Conservation (phyloP, 495 filamentous ascomycete species). For the Podospora conica region DNA sequence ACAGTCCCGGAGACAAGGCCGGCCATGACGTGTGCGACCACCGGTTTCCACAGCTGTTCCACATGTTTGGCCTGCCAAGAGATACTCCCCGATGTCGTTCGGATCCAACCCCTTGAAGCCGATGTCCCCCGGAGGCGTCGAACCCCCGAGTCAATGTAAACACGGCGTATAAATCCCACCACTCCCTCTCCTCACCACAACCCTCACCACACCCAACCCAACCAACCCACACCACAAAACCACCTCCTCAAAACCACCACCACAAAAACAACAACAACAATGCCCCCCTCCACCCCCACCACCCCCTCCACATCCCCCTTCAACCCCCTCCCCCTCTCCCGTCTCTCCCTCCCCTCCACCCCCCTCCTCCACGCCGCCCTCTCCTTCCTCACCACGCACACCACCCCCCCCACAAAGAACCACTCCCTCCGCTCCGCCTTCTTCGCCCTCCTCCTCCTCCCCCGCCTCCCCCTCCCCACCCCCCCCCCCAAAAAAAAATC, state of each 20-base stretch:
- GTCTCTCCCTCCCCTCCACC: background rate
- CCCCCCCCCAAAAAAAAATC: background rate
- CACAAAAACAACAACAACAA: background rate
- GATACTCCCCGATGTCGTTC: background rate
- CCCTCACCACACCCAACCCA: too few species aligned
- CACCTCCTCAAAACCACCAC: background rate
- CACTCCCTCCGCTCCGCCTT: slow-evolving; percentile 6
- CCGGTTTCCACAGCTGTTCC: too few species aligned
- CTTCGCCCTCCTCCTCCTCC: slow-evolving; percentile 2
- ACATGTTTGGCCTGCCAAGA: too few species aligned
- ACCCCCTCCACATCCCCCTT: background rate
- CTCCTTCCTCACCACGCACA: background rate
- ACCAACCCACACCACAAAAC: background rate
- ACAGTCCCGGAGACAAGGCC: background rate
- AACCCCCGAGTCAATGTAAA: background rate
- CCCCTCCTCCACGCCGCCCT: background rate
- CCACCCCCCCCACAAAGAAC: background rate
- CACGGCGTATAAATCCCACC: background rate
- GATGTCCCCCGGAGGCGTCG: background rate
- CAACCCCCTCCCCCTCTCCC: background rate
- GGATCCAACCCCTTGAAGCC: background rate
- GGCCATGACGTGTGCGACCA: background rate
- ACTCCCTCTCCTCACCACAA: background rate
- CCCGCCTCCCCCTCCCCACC: background rate
- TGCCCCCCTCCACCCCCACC: too few species aligned